Evolutionary conservation across 2,329 filamentous ascomycete genomes (phyloP), one percentile per base, ranked within the genome.

Genomic region (Rutstroemia sp.): DNA sequence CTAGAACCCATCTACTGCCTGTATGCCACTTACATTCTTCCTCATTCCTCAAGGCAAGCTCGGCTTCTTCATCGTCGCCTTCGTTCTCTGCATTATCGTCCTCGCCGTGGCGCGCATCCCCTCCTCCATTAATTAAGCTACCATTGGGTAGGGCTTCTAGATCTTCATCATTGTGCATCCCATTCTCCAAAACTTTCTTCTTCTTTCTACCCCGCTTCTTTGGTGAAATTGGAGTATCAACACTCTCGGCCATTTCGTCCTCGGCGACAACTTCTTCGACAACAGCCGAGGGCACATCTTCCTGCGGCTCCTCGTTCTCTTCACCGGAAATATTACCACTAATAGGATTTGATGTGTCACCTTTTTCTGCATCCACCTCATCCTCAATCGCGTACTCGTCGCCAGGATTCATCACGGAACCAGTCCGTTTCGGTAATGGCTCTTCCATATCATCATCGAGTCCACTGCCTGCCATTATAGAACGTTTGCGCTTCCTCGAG

Each of bases 31-130:
- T 79, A 82, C 83, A 69, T 67, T 86, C 82, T 80, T 88, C 85
- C 58, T 83, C 80, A 58, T 84, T 84, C 54, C 72, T 83, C 51
- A 79, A 76, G 19, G 75, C 78, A 48, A 74, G 77, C 61, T 86
- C 83, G 2, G 76, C 74, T 60, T 85, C 82, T 61, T 55, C 53
- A 59, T 83, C 82, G 60, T 83, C 79, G 55, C 76, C 73, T 63
- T 84, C 81, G 62, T 74, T 73, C 56, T 83, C 79, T 48, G 69
- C 73, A 40, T 73, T 73, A 21, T 80, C 78, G 39, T 83, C 79
- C 19, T 77, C 72, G 21, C 70, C 67, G 50, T 78, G 75, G 45
- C 74, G 75, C 21, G 52, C 59, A 48, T 66, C 65, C 39, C 65
- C 61, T 14, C 68, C 64, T 21, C 65, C 64, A 55, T 67, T 68